Evolutionary conservation across 371 early-diverging fungal species (phyloP).

Genomic region (Blastocladiella emersonii): DNA sequence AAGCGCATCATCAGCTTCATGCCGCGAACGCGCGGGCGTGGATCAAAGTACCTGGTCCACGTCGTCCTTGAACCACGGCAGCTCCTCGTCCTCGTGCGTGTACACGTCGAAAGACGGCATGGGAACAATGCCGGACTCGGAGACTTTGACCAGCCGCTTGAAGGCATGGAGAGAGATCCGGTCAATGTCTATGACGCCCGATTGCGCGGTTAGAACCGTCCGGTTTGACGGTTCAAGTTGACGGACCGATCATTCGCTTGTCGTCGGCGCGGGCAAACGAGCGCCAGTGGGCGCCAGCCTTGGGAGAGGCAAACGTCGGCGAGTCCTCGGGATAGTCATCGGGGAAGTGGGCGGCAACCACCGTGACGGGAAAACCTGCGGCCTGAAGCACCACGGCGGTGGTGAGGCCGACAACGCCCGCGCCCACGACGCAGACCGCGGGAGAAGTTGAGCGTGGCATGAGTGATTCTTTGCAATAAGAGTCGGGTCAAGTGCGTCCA

Average conservation of each 20-base stretch:
- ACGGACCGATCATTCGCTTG: conserved; percentile 15
- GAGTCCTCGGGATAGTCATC: conserved; percentile 9
- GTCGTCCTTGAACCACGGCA: conserved; percentile 16
- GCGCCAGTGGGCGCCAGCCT: conserved; percentile 51
- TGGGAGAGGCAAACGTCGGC: conserved; percentile 31
- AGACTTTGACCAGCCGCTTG: conserved; percentile 5
- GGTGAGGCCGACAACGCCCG: conserved; percentile 41
- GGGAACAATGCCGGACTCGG: conserved; percentile 13
- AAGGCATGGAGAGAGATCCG: conserved; percentile 15
- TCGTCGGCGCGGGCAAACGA: conserved; percentile 27
- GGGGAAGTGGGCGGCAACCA: conserved; percentile 14
- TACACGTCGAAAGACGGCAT: conserved; percentile 14
- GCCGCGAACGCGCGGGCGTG: no score
- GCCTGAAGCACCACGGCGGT: conserved; percentile 22
- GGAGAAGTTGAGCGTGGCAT: no score
- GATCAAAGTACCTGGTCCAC: not conserved
- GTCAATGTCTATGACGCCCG: conserved; percentile 16
- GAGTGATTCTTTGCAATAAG: no score
- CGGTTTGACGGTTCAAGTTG: not conserved
- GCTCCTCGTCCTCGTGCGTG: conserved; percentile 10
- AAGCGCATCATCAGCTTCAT: no score
- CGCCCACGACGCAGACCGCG: conserved; percentile 43
- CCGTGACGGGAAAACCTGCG: conserved; percentile 14
- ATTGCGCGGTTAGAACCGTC: not conserved
- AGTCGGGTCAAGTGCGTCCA: no score